Percentiles rank a stretch among this genome's conserved stretches.
phyloP scores from a whole-genome alignment of 164 flowering plant species.

The Aristolochia californica region DNA sequence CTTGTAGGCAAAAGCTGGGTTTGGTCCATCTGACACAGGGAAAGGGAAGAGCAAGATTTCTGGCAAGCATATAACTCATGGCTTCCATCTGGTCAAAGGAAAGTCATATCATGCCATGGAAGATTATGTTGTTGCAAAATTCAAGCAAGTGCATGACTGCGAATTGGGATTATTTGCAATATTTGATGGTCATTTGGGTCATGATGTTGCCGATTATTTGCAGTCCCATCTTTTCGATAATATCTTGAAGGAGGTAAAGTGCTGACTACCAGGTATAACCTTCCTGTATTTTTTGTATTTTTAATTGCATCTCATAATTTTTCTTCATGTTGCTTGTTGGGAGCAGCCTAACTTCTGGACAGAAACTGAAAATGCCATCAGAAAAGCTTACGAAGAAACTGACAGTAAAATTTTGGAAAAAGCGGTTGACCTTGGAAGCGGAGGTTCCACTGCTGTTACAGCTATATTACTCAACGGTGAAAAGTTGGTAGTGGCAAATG shows the following conservation, averaged over 20 bases:
- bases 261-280: constrained; percentile 1
- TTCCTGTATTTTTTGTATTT: background rate
- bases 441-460: constrained; percentile 97
- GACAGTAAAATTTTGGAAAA: constrained; percentile 61
- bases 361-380: constrained; percentile 58
- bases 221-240: constrained; percentile 65
- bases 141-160: constrained; percentile 51
- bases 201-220: constrained; percentile 66
- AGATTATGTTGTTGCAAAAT: constrained; percentile 77
- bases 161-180: constrained; percentile 94
- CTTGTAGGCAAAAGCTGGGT: constrained; percentile 63
- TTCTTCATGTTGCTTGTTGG: background rate
- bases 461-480: constrained; percentile 77
- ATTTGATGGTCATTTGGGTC: constrained; percentile 90
- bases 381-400: constrained; percentile 54
- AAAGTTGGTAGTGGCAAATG: constrained; percentile 75
- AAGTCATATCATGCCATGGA: constrained; percentile 75
- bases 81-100: constrained; percentile 74
- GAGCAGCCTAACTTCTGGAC: constrained; percentile 76
- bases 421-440: constrained; percentile 61
- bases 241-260: constrained; percentile 71
- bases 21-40: constrained; percentile 63
- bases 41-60: constrained; percentile 83
- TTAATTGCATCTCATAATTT: background rate
- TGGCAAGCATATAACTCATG: constrained; percentile 54